phyloP scores from a whole-genome alignment of 1,284 basidiomycete species.

The Apiotrichum gracile region DNA sequence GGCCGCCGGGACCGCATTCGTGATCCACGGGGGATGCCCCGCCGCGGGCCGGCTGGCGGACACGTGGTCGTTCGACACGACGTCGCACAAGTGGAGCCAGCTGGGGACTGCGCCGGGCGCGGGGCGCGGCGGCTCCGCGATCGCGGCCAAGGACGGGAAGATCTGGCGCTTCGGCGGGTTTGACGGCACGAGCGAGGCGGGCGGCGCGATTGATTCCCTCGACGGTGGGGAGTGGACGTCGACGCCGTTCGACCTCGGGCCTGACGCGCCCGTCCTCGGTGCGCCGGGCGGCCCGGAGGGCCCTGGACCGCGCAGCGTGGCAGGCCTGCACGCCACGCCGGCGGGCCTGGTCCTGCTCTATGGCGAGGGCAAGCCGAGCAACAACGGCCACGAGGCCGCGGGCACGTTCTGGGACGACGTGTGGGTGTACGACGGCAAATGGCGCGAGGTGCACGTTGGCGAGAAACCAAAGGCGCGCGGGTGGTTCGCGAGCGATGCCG shows the following conservation, averaged over 20 bases:
- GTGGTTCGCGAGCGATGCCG: slow-evolving; percentile 35
- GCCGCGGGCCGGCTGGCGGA: slow-evolving; percentile 23
- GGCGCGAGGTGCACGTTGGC: slow-evolving; percentile 12
- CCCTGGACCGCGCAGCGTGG: slow-evolving; percentile 24
- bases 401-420: slow-evolving; percentile 34
- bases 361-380: slow-evolving; percentile 32
- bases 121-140: slow-evolving; percentile 23
- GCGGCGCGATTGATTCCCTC: slow-evolving; percentile 24
- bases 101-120: slow-evolving; percentile 23
- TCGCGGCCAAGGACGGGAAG: slow-evolving; percentile 7
- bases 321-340: slow-evolving; percentile 16
- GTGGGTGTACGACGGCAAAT: slow-evolving; percentile 22
- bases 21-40: slow-evolving; percentile 31
- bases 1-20: slow-evolving; percentile 4
- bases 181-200: slow-evolving; percentile 29
- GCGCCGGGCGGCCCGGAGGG: not conserved
- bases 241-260: slow-evolving; percentile 1
- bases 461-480: slow-evolving; percentile 31
- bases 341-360: slow-evolving; percentile 13
- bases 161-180: slow-evolving; percentile 32
- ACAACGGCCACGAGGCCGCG: slow-evolving; percentile 31
- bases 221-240: not conserved
- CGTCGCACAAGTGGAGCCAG: slow-evolving; percentile 11
- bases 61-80: slow-evolving; percentile 23
- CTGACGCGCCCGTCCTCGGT: slow-evolving; percentile 7